Evolutionary conservation across 2,329 filamentous ascomycete species (phyloP).

Genomic region (Cryphonectria radicalis): DNA sequence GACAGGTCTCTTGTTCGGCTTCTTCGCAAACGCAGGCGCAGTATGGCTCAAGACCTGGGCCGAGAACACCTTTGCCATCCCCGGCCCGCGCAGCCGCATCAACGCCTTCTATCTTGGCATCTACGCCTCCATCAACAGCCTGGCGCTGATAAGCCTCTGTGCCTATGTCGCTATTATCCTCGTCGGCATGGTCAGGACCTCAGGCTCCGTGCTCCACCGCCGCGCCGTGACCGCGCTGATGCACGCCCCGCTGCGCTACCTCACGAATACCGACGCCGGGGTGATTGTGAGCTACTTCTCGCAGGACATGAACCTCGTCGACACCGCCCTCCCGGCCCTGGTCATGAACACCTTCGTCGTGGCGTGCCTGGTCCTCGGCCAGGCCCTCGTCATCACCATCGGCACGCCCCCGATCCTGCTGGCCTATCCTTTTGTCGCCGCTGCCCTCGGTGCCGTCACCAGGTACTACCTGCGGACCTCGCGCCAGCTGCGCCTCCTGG

Average conservation of each 20-base stretch:
- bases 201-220: slow-evolving; percentile 36
- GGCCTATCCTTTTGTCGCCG: slow-evolving; percentile 44
- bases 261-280: slow-evolving; percentile 34
- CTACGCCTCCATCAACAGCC: slow-evolving; percentile 35
- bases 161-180: slow-evolving; percentile 32
- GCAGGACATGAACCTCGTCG: slow-evolving; percentile 35
- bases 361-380: slow-evolving; percentile 37
- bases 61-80: slow-evolving; percentile 24
- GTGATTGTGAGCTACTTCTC: slow-evolving; percentile 36
- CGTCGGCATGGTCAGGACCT: slow-evolving; percentile 31
- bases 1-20: slow-evolving; percentile 5
- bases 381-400: slow-evolving; percentile 46
- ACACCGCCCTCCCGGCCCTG: slow-evolving; percentile 30
- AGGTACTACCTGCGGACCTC: slow-evolving; percentile 52
- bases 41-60: slow-evolving; percentile 31
- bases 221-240: slow-evolving; percentile 40
- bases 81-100: slow-evolving; percentile 23
- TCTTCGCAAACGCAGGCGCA: slow-evolving; percentile 21
- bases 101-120: slow-evolving; percentile 38
- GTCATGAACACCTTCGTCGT: slow-evolving; percentile 30
- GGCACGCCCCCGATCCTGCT: slow-evolving; percentile 40
- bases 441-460: slow-evolving; percentile 44
- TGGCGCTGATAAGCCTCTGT: slow-evolving; percentile 31
- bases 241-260: slow-evolving; percentile 36
- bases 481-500: slow-evolving; percentile 51